A percentile compares a stretch with the other conserved stretches of the same genome.
phyloP scores from a whole-genome alignment of 495 filamentous ascomycete species.

The Talaromyces borbonicus region DNA sequence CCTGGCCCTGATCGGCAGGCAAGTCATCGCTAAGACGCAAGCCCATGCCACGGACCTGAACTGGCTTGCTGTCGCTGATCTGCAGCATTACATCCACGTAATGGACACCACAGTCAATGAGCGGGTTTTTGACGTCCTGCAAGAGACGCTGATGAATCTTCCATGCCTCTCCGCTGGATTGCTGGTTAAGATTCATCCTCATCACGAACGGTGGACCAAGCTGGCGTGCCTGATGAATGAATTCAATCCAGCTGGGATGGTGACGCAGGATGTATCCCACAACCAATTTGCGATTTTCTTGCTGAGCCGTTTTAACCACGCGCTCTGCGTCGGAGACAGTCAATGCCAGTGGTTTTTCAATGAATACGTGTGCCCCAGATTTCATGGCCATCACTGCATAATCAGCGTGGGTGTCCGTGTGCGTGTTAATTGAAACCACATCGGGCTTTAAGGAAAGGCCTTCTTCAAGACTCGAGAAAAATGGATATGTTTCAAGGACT shows the following conservation, averaged over 20 bases:
- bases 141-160: conserved; percentile 9
- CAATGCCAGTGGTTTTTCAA: conserved; percentile 11
- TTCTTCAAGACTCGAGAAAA: conserved; percentile 3
- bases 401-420: conserved; percentile 11
- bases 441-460: conserved; percentile 8
- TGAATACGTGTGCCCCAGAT: conserved; percentile 11
- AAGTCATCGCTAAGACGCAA: conserved; percentile 10
- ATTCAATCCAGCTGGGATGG: conserved; percentile 13
- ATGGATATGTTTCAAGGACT: conserved; percentile 3
- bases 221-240: conserved; percentile 10
- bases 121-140: conserved; percentile 10
- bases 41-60: conserved; percentile 13
- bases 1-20: conserved; percentile 8
- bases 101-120: conserved; percentile 12
- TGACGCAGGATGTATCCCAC: conserved; percentile 12
- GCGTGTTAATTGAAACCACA: conserved; percentile 11
- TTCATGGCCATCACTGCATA: conserved; percentile 11
- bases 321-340: conserved; percentile 10
- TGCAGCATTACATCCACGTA: conserved; percentile 14
- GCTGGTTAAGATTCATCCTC: conserved; percentile 13
- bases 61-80: conserved; percentile 11
- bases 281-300: conserved; percentile 11
- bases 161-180: conserved; percentile 11
- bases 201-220: conserved; percentile 12
- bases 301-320: conserved; percentile 7